Evolutionary conservation across 805 yeast genomes (phyloP).

Genomic region (Maudiozyma bulderi): DNA sequence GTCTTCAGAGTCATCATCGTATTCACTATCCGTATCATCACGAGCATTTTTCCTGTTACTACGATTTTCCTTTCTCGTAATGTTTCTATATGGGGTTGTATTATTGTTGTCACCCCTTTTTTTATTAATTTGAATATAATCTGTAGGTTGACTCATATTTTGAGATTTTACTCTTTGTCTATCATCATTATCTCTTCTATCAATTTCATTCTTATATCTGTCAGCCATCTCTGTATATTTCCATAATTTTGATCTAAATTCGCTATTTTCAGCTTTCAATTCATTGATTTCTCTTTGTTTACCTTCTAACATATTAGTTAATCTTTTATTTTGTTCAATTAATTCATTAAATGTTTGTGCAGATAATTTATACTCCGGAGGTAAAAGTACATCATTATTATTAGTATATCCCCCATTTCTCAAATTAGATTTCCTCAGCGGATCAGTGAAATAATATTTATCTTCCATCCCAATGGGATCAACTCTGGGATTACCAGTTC

Average conservation of each 20-base stretch:
- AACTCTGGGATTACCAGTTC: background rate
- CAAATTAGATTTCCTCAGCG: constrained; percentile 1
- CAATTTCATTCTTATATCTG: constrained; percentile 17
- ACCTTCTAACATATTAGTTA: constrained; percentile 26
- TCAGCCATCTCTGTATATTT: constrained; percentile 9
- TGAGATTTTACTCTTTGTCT: constrained; percentile 15
- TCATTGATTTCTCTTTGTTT: constrained; percentile 13
- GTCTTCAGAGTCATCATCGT: background rate
- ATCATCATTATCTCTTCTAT: background rate
- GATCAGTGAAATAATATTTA: constrained; percentile 3
- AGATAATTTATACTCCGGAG: constrained; percentile 30
- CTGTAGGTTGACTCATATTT: constrained; percentile 1
- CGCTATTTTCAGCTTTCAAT: constrained; percentile 2
- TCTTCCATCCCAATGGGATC: background rate
- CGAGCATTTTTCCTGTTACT: background rate
- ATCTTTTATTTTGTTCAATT: constrained; percentile 30
- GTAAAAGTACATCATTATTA: constrained; percentile 18
- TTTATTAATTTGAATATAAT: constrained; percentile 19
- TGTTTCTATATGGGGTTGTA: background rate
- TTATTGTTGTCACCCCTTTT: constrained; percentile 5
- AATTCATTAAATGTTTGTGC: constrained; percentile 32
- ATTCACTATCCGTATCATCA: background rate
- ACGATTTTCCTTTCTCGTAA: background rate
- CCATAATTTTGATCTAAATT: constrained; percentile 2
- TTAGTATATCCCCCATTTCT: background rate